Evolutionary conservation across 31 red algal species (phyloP), one percentile per base, ranked within the genome.

Genomic region (Asparagopsis taxiformis): DNA sequence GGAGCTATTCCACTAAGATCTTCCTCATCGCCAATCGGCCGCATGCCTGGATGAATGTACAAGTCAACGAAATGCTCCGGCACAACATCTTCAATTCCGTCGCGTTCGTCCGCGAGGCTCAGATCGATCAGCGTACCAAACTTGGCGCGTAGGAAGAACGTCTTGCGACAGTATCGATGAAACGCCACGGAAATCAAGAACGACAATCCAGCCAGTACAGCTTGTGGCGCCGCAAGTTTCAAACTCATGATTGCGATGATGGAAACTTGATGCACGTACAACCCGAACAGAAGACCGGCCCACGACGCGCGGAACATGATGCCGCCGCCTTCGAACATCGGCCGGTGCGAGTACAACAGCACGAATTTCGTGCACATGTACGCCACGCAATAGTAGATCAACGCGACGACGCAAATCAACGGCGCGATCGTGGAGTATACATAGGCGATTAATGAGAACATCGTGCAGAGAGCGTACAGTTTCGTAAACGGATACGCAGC

Each of bases 391-490:
- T 60, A 93, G 71, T 87, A 86, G 16, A 93, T 28, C 8, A 59
- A 35, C 23, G 75, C 80, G 23, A 74, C 62, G 3, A 59, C 53
- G 57, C 52, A 68, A 10, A 93, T 80, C 31, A 93, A 66, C 2
- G 90, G 90, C 38, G 90, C 68, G 43, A 93, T 79, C 7, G 77
- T 77, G 22, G 66, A 68, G 64, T 93, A 93, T 34, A 93, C 84
- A 43, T 73, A 73, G 24, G 66, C 69, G 50, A 93, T 82, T 19
- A 84, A 64, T 0, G 77, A 73, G 16, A 87, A 53, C 55, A 93
- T 79, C 10, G 68, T 75, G 54, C 67, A 78, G 29, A 77, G 21
- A 2, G 82, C 80, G 49, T 93, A 93, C 38, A 87, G 59, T 55
- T 70, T 77, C 9, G 71, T 77, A 74, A 75, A 93, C n/a, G 75